phyloP scores from a whole-genome alignment of 2,329 filamentous ascomycete genomes.

The Talaromyces sp. region DNA sequence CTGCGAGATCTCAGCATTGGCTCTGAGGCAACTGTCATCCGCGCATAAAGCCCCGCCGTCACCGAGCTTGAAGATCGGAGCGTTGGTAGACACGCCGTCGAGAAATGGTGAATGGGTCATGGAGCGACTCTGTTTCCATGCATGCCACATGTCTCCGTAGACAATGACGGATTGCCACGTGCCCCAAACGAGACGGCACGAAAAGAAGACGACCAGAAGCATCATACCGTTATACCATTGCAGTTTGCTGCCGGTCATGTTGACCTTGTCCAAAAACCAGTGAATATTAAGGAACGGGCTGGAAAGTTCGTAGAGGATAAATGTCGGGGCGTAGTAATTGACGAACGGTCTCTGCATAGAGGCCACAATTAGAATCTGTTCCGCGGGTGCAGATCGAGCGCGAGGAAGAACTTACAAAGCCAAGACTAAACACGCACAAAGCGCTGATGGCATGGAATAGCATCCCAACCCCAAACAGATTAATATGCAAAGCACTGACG shows the following conservation, averaged over 20 bases:
- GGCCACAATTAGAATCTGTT: background rate
- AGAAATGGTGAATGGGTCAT: conserved; percentile 29
- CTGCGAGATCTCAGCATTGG: conserved; percentile 47
- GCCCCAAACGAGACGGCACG: conserved; percentile 61
- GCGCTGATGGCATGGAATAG: conserved; percentile 60
- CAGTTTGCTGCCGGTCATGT: conserved; percentile 57
- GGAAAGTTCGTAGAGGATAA: conserved; percentile 66
- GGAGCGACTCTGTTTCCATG: conserved; percentile 43
- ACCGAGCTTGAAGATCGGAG: conserved; percentile 34
- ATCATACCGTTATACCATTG: conserved; percentile 63
- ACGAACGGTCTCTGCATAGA: conserved; percentile 57
- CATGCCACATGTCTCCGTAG: conserved; percentile 58
- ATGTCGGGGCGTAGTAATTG: conserved; percentile 62
- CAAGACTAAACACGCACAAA: conserved; percentile 58
- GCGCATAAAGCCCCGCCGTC: conserved; percentile 34
- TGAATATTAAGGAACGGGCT: conserved; percentile 65
- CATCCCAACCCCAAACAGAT: conserved; percentile 59
- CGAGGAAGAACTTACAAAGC: conserved; percentile 56
- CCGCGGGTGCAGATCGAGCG: conserved; percentile 15
- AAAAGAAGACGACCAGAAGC: conserved; percentile 58
- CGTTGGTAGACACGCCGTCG: conserved; percentile 31
- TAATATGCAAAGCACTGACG: conserved; percentile 53
- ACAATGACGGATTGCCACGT: conserved; percentile 57
- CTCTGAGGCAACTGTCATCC: conserved; percentile 38
- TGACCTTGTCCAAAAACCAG: conserved; percentile 67